Percentiles rank a stretch among this genome's conserved stretches.
Conservation (phyloP, 2,329 filamentous ascomycete genomes). For the Helicocarpus griseus region DNA sequence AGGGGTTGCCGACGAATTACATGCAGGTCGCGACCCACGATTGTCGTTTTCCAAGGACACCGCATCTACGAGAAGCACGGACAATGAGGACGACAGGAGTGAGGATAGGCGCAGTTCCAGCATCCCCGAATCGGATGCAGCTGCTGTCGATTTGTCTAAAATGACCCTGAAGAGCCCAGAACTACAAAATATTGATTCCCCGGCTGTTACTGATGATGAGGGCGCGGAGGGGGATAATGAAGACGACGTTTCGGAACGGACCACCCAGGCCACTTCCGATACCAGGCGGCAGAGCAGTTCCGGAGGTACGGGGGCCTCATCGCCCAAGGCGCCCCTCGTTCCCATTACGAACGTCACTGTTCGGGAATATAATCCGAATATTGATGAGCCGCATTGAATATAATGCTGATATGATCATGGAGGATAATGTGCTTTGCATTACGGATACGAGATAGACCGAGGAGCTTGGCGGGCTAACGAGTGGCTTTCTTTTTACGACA, state of each 20-base stretch:
- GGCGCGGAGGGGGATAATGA: slow-evolving; percentile 2
- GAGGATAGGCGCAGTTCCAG: not conserved
- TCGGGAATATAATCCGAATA: not conserved
- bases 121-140: not conserved
- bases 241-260: not conserved
- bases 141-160: not conserved
- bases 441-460: not conserved
- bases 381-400: not conserved
- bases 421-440: not conserved
- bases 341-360: not conserved
- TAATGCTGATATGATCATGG: not conserved
- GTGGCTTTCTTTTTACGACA: not conserved
- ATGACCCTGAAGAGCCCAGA: not conserved
- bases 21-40: not conserved
- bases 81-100: slow-evolving; percentile 1
- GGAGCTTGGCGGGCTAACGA: not conserved
- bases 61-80: slow-evolving; percentile 1
- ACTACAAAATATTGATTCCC: slow-evolving; percentile 5
- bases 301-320: not conserved
- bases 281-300: not conserved
- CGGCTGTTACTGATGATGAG: slow-evolving; percentile 6
- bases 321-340: not conserved
- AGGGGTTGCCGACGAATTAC: not conserved
- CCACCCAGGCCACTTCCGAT: not conserved
- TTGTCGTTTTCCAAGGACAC: slow-evolving; percentile 4